Conservation (phyloP, 2,329 filamentous ascomycete species). For the Simplicillium sp. region DNA sequence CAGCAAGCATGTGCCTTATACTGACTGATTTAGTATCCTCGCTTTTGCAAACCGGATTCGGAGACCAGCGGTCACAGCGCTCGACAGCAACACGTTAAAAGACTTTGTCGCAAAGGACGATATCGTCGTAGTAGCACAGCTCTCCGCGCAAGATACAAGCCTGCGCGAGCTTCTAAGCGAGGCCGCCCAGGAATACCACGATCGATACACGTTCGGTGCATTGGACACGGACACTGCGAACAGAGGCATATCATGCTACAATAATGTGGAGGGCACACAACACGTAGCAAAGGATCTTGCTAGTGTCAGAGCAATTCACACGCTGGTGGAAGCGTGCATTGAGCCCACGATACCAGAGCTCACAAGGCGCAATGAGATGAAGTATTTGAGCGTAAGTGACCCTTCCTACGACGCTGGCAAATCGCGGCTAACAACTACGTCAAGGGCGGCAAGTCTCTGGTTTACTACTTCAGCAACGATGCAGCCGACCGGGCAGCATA, state of each 20-base stretch:
- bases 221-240: slow-evolving; percentile 3
- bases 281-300: slow-evolving; percentile 21
- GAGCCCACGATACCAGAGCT: slow-evolving; percentile 32
- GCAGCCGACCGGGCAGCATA: slow-evolving; percentile 23
- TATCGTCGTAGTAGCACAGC: slow-evolving; percentile 29
- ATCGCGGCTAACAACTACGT: background rate
- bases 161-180: slow-evolving; percentile 19
- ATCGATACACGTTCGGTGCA: slow-evolving; percentile 32
- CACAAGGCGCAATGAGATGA: slow-evolving; percentile 33
- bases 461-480: slow-evolving; percentile 19
- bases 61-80: slow-evolving; percentile 13
- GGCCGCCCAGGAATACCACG: slow-evolving; percentile 24
- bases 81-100: slow-evolving; percentile 11
- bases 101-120: slow-evolving; percentile 20
- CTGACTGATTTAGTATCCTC: slow-evolving; percentile 16
- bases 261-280: slow-evolving; percentile 26
- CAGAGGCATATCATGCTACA: slow-evolving; percentile 25
- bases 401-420: background rate
- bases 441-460: slow-evolving; percentile 27
- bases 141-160: slow-evolving; percentile 18
- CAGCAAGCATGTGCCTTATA: background rate
- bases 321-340: slow-evolving; percentile 26
- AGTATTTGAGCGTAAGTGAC: slow-evolving; percentile 24
- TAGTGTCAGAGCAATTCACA: slow-evolving; percentile 21
- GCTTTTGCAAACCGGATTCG: slow-evolving; percentile 17